Evolutionary conservation across 2,329 filamentous ascomycete species (phyloP).

Genomic region (Scedosporium aurantiacum): DNA sequence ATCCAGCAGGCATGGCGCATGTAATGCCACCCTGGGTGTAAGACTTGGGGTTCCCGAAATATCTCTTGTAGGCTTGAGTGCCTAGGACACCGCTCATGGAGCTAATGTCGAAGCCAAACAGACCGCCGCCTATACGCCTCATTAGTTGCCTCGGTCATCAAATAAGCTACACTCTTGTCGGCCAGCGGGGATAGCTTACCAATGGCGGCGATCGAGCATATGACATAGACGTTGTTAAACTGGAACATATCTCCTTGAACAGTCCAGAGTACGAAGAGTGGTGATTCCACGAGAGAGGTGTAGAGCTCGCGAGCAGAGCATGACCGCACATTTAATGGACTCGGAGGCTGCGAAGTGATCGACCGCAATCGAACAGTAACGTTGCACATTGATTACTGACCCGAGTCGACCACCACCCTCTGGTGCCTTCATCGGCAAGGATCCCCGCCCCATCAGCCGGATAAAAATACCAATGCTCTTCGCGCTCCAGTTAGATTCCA

Average conservation of each 20-base stretch:
- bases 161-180: not conserved
- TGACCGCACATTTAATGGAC: too few species aligned
- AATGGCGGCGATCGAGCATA: conserved; percentile 51
- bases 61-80: conserved; percentile 58
- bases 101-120: conserved; percentile 72
- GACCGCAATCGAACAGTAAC: too few species aligned
- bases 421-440: too few species aligned
- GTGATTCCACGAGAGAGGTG: not conserved
- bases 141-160: too few species aligned
- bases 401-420: too few species aligned
- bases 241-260: conserved; percentile 24
- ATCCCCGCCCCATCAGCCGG: too few species aligned
- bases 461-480: too few species aligned
- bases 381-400: too few species aligned
- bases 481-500: not conserved
- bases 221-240: conserved; percentile 44
- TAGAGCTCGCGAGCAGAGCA: not conserved
- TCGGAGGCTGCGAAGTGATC: too few species aligned
- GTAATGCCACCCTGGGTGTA: conserved; percentile 60
- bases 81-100: conserved; percentile 62
- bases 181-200: conserved; percentile 25
- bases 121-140: conserved; percentile 41
- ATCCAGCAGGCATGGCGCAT: conserved; percentile 63
- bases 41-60: conserved; percentile 51
- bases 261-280: too few species aligned